A percentile compares a stretch with the other conserved stretches of the same genome.
phyloP scores from a whole-genome alignment of 805 yeast species.

The Saturnispora gosingensis region DNA sequence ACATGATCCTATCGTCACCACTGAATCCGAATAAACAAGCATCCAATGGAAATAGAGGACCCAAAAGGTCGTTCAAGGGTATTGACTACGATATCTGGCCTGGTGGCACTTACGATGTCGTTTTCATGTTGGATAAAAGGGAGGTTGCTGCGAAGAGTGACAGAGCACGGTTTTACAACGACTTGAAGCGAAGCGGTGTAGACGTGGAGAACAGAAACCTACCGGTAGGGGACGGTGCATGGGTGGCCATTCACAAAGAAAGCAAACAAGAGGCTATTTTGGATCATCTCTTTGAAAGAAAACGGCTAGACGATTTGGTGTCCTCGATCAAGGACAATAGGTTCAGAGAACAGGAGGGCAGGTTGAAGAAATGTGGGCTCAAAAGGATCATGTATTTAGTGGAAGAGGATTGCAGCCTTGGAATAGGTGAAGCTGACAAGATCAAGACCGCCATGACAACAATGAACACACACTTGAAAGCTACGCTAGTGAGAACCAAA shows the following conservation, averaged over 20 bases:
- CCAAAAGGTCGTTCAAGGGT: conserved; percentile 4
- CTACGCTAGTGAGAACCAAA: conserved; percentile 58
- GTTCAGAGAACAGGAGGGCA: conserved; percentile 73
- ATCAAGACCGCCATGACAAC: conserved; percentile 69
- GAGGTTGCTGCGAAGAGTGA: conserved; percentile 65
- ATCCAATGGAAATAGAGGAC: neutral
- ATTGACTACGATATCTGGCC: conserved; percentile 50
- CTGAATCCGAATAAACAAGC: neutral
- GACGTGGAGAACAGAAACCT: conserved; percentile 46
- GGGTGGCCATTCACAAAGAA: conserved; percentile 68
- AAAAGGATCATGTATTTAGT: conserved; percentile 63
- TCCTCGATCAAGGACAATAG: conserved; percentile 81
- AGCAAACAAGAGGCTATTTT: conserved; percentile 59
- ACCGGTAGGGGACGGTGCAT: conserved; percentile 77
- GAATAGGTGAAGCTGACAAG: conserved; percentile 47
- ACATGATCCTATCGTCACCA: neutral
- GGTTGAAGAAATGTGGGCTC: conserved; percentile 64
- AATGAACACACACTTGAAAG: conserved; percentile 55
- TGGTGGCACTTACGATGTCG: conserved; percentile 46
- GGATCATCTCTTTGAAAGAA: conserved; percentile 83
- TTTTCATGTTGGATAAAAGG: conserved; percentile 67
- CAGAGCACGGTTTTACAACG: conserved; percentile 57
- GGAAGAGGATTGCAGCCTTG: conserved; percentile 58
- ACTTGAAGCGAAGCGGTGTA: conserved; percentile 41
- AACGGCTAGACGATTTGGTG: conserved; percentile 79